phyloP scores from a whole-genome alignment of 2,329 filamentous ascomycete genomes.

The Pyricularia grisea region DNA sequence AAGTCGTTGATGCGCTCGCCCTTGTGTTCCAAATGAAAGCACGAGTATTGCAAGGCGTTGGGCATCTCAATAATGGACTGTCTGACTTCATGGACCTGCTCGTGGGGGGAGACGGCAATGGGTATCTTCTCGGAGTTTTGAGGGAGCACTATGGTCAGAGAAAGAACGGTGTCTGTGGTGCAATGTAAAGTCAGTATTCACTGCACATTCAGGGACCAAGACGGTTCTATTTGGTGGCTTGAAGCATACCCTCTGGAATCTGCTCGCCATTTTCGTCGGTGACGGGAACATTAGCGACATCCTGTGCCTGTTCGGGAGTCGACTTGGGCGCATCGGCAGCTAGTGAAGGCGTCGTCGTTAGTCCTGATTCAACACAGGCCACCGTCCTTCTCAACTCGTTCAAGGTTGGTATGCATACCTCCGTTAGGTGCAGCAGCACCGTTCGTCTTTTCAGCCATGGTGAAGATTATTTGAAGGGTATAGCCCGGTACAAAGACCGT shows the following conservation, averaged over 20 bases:
- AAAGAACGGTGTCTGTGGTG: conserved; percentile 37
- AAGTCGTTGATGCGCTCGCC: conserved; percentile 92
- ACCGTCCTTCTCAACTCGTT: neutral
- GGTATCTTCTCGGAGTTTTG: conserved; percentile 71
- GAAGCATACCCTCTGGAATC: conserved; percentile 19
- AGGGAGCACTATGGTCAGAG: conserved; percentile 70
- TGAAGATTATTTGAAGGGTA: neutral
- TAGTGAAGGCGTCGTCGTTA: neutral
- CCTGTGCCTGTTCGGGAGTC: conserved; percentile 10
- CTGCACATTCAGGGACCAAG: neutral
- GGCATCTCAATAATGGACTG: conserved; percentile 94
- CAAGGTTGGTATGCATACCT: neutral
- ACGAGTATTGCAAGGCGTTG: conserved; percentile 91
- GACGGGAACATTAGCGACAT: neutral
- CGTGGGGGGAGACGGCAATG: conserved; percentile 85
- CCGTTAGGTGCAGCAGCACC: neutral
- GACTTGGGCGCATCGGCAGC: conserved; percentile 8
- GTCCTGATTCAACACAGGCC: neutral
- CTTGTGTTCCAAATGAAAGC: conserved; percentile 92
- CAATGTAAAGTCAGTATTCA: conserved; percentile 9
- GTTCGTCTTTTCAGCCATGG: conserved; percentile 4
- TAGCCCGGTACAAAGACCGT: neutral
- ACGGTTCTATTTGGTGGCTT: neutral
- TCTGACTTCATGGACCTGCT: conserved; percentile 94
- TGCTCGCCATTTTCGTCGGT: conserved; percentile 18